Percentiles rank a stretch among this genome's conserved stretches.
Conservation (phyloP, 2,329 filamentous ascomycete genomes). For the Neoarthrinium moseri region DNA sequence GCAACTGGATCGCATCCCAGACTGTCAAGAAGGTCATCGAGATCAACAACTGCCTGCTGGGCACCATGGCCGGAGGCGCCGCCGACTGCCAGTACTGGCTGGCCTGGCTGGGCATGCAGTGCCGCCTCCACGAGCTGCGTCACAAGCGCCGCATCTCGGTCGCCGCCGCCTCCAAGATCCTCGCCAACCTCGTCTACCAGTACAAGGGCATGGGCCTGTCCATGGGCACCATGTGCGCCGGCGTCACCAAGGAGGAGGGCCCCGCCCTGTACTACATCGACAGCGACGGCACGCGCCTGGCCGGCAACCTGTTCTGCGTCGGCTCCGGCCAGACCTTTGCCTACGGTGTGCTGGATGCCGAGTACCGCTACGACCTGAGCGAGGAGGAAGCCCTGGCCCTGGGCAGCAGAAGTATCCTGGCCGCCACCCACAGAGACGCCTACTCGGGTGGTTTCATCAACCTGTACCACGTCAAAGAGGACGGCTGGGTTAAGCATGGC, state of each 20-base stretch:
- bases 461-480: constrained; percentile 98
- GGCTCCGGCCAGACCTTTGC: constrained; percentile 98
- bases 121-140: constrained; percentile 96
- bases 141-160: constrained; percentile 99
- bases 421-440: constrained; percentile 95
- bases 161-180: constrained; percentile 95
- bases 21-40: constrained; percentile 99
- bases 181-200: constrained; percentile 95
- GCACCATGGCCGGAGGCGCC: constrained; percentile 97
- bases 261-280: constrained; percentile 99
- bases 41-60: constrained; percentile 91
- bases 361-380: constrained; percentile 87
- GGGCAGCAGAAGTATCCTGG: constrained; percentile 87
- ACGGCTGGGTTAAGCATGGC: constrained; percentile 97
- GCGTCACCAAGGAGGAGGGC: constrained; percentile 91
- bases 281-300: constrained; percentile 87
- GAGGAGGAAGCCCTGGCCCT: constrained; percentile 89
- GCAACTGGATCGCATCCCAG: constrained; percentile 99
- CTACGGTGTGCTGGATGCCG: constrained; percentile 94
- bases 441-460: constrained; percentile 99
- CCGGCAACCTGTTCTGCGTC: constrained; percentile 97
- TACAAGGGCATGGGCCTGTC: constrained; percentile 99
- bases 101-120: constrained; percentile 97
- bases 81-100: constrained; percentile 99
- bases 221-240: constrained; percentile 99